Percentiles rank a stretch among this genome's conserved stretches.
Evolutionary conservation across 257 asterid genomes (phyloP).

Genomic region (Avicennia marina): DNA sequence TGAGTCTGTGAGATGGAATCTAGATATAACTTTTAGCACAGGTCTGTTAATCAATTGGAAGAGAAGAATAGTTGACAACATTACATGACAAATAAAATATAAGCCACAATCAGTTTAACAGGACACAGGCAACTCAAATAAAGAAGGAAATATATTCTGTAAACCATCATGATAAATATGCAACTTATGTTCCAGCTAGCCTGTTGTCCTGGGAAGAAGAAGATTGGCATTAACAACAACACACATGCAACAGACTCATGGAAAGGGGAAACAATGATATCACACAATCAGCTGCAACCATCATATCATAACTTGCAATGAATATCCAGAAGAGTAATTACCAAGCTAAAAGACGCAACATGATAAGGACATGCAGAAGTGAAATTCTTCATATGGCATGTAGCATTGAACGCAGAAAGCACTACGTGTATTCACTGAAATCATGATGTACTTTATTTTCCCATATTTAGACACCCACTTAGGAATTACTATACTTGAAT

Average conservation of each 20-base stretch:
- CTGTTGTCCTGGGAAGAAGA: background rate
- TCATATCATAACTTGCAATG: too few species aligned
- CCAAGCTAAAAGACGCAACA: too few species aligned
- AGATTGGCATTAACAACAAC: background rate
- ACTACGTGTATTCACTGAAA: too few species aligned
- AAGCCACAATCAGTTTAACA: background rate
- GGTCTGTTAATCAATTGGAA: background rate
- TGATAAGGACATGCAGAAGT: too few species aligned
- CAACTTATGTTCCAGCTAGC: background rate
- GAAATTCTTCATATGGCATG: too few species aligned
- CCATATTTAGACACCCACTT: too few species aligned
- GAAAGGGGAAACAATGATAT: too few species aligned
- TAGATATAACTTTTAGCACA: conserved; percentile 2
- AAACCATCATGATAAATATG: background rate
- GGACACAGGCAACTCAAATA: conserved; percentile 1
- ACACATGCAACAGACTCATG: background rate
- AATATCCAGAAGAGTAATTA: too few species aligned
- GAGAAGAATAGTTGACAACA: background rate
- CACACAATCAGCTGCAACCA: too few species aligned
- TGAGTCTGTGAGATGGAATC: background rate
- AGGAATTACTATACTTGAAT: too few species aligned
- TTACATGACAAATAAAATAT: background rate
- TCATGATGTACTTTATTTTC: too few species aligned
- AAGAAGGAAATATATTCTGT: background rate
- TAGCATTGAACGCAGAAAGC: too few species aligned